Conservation (phyloP, 225 moss, liverwort and hornwort genomes). For the Pseudisothecium myosuroides region DNA sequence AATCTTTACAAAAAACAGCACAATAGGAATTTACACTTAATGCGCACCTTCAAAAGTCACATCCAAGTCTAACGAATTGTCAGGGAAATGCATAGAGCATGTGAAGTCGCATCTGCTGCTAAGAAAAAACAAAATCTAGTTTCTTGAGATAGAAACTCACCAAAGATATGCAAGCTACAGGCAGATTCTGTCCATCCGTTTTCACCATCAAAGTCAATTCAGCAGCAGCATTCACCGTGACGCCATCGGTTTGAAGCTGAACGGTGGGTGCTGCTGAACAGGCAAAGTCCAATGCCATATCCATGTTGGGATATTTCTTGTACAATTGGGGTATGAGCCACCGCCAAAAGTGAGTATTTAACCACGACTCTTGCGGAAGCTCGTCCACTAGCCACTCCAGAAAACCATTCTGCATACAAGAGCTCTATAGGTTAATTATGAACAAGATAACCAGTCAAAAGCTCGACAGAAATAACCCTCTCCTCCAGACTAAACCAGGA, state of each 20-base stretch:
- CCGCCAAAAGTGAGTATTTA: constrained; percentile 90
- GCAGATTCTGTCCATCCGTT: constrained; percentile 9
- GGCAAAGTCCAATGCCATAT: constrained; percentile 69
- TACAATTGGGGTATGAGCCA: constrained; percentile 88
- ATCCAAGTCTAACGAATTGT: background rate
- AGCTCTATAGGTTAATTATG: background rate
- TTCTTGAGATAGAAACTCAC: constrained; percentile 23
- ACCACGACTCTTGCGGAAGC: constrained; percentile 65
- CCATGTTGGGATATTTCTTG: constrained; percentile 81
- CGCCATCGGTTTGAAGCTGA: constrained; percentile 47
- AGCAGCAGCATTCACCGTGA: constrained; percentile 47
- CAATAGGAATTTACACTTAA: background rate
- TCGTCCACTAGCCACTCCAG: constrained; percentile 78
- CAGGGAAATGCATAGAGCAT: background rate
- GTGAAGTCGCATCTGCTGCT: background rate
- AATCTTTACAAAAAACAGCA: background rate
- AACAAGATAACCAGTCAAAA: background rate
- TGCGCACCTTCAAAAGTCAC: background rate
- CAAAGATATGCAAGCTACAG: constrained; percentile 83
- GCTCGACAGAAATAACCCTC: background rate
- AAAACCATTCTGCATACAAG: constrained; percentile 48
- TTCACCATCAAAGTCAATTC: constrained; percentile 78
- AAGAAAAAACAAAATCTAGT: background rate
- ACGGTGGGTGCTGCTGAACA: constrained; percentile 62
- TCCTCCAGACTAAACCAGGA: background rate